Evolutionary conservation across 768 basidiomycete genomes (phyloP).

Genomic region (Lepiota venenata): DNA sequence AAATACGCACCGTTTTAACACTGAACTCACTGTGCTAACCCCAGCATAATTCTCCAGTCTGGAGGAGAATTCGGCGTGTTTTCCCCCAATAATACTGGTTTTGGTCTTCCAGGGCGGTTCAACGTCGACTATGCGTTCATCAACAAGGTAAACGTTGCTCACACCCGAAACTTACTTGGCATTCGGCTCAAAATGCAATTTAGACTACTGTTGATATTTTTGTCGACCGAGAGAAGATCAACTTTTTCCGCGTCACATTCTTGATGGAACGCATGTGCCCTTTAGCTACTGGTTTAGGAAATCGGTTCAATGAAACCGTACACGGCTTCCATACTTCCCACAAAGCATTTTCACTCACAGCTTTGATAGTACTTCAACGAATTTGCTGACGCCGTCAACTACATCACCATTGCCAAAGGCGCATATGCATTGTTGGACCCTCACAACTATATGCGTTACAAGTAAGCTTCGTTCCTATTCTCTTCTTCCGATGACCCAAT

Average conservation of each 20-base stretch:
- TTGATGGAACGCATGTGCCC: constrained; percentile 45
- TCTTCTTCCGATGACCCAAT: neutral
- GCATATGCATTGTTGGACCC: constrained; percentile 43
- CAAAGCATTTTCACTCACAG: neutral
- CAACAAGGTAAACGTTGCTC: constrained; percentile 32
- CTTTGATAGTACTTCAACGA: constrained; percentile 35
- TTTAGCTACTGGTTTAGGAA: constrained; percentile 34
- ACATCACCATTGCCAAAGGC: constrained; percentile 38
- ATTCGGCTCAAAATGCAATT: neutral
- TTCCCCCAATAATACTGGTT: constrained; percentile 29
- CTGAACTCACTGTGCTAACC: neutral
- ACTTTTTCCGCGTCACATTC: constrained; percentile 47
- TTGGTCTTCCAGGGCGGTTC: constrained; percentile 42
- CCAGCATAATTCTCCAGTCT: constrained; percentile 26
- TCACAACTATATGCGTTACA: constrained; percentile 48
- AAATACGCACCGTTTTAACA: neutral
- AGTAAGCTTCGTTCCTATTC: constrained; percentile 22
- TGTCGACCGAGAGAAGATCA: constrained; percentile 45
- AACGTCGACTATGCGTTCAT: constrained; percentile 43
- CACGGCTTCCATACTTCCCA: neutral
- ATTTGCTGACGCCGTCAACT: constrained; percentile 39
- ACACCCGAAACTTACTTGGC: neutral
- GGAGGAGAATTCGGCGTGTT: constrained; percentile 46
- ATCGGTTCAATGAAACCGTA: constrained; percentile 43
- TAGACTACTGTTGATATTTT: constrained; percentile 44